phyloP scores from a whole-genome alignment of 2,329 filamentous ascomycete species.

The Madurella fahalii region DNA sequence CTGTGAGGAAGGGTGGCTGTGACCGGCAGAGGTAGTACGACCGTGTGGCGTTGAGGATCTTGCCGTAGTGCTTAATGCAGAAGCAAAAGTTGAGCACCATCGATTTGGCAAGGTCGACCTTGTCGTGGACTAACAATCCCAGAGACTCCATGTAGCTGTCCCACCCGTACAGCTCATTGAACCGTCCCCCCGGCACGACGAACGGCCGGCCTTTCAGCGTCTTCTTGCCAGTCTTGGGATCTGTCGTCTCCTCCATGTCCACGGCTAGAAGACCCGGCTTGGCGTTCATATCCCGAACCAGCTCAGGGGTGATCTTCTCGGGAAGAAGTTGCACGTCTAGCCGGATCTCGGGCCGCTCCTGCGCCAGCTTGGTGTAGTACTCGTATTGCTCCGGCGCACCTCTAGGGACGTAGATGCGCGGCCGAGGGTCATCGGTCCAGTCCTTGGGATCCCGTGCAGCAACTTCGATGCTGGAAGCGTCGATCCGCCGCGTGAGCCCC shows the following conservation, averaged over 20 bases:
- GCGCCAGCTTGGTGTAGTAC: slow-evolving; percentile 80
- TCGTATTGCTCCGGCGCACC: slow-evolving; percentile 83
- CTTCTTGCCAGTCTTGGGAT: slow-evolving; percentile 64
- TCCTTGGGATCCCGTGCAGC: slow-evolving; percentile 91
- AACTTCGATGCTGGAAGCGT: slow-evolving; percentile 79
- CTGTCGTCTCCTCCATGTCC: slow-evolving; percentile 72
- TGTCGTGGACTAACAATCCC: slow-evolving; percentile 79
- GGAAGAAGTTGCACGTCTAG: slow-evolving; percentile 81
- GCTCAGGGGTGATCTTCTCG: slow-evolving; percentile 72
- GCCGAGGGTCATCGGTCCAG: slow-evolving; percentile 84
- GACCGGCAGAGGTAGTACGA: slow-evolving; percentile 94
- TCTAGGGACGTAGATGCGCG: slow-evolving; percentile 83
- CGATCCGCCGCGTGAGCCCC: slow-evolving; percentile 82
- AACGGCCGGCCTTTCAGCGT: slow-evolving; percentile 81
- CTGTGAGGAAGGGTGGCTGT: slow-evolving; percentile 93
- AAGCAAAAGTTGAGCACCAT: slow-evolving; percentile 98
- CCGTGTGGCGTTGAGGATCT: slow-evolving; percentile 94
- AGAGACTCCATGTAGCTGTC: slow-evolving; percentile 98
- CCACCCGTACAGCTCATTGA: slow-evolving; percentile 99
- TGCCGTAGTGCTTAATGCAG: slow-evolving; percentile 96
- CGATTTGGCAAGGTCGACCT: slow-evolving; percentile 80
- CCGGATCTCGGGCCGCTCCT: slow-evolving; percentile 74
- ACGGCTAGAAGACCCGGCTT: slow-evolving; percentile 87
- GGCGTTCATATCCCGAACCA: slow-evolving; percentile 77
- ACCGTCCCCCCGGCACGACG: slow-evolving; percentile 93